These are phyloP conservation scores for Sporisorium sorghi DNA, from an alignment of 1,284 basidiomycete species.

Conservation along the genomic window DNA sequence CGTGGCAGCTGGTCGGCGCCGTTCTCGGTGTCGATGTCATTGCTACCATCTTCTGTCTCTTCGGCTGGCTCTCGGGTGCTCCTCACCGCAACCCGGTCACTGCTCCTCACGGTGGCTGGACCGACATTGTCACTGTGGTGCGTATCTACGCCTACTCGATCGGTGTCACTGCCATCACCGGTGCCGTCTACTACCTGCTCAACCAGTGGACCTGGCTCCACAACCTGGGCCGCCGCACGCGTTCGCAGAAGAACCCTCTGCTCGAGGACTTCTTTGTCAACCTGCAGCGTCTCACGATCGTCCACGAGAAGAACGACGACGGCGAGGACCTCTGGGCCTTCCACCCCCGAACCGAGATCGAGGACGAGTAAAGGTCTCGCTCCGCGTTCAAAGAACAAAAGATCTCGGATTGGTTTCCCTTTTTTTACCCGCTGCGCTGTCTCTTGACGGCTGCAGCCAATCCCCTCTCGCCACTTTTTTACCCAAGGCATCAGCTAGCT, in stretches of 20 bases:
- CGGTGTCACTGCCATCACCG: constrained; percentile 72
- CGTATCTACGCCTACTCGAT: constrained; percentile 73
- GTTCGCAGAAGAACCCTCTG: constrained; percentile 72
- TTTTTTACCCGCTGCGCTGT: constrained; percentile 2
- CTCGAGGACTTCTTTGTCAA: constrained; percentile 73
- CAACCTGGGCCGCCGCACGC: constrained; percentile 71
- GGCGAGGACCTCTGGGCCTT: constrained; percentile 67
- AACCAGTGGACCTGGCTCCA: constrained; percentile 72
- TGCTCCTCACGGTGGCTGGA: constrained; percentile 70
- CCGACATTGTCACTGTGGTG: constrained; percentile 73
- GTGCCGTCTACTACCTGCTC: constrained; percentile 71
- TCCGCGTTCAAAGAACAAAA: neutral
- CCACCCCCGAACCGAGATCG: constrained; percentile 67
- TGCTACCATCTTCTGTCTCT: constrained; percentile 73
- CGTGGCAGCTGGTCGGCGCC: constrained; percentile 73
- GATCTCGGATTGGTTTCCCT: constrained; percentile 2
- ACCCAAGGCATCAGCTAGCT: constrained; percentile 18
- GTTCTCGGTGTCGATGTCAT: constrained; percentile 73
- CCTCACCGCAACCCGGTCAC: constrained; percentile 69
- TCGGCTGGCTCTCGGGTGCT: constrained; percentile 74
- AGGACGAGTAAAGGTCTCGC: constrained; percentile 61
- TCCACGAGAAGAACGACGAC: constrained; percentile 71
- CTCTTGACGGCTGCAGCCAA: constrained; percentile 5
- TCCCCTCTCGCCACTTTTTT: constrained; percentile 3
- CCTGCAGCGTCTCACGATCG: constrained; percentile 72